These are phyloP conservation scores for Euclidium syriacum DNA, from an alignment of 345 rosid species.

Conservation along the genomic window DNA sequence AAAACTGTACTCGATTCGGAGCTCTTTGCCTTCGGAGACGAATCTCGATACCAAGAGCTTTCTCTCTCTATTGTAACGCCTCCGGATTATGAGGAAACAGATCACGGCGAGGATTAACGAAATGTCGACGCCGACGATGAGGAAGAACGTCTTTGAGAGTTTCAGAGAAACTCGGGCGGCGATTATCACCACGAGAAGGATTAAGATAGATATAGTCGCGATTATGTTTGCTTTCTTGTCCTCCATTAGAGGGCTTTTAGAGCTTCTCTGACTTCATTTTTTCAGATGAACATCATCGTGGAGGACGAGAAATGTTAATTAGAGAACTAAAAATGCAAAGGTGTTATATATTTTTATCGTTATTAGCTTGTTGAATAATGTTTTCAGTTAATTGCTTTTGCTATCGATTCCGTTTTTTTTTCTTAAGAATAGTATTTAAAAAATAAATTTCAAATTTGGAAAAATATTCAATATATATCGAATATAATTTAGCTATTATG, in stretches of 20 bases:
- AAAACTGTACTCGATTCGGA: slow-evolving; percentile 74
- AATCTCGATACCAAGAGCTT: slow-evolving; percentile 37
- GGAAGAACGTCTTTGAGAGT: slow-evolving; percentile 65
- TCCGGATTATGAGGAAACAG: slow-evolving; percentile 36
- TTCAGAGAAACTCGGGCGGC: slow-evolving; percentile 38
- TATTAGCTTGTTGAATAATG: background rate
- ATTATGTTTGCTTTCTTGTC: slow-evolving; percentile 55
- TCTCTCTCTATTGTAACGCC: slow-evolving; percentile 42
- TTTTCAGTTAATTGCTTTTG: background rate
- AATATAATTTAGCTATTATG: no score
- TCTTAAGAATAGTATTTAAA: background rate
- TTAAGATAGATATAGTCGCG: slow-evolving; percentile 21
- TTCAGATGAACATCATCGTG: background rate
- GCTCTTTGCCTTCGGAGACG: slow-evolving; percentile 62
- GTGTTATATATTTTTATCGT: background rate
- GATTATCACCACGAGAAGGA: slow-evolving; percentile 40
- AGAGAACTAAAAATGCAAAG: background rate
- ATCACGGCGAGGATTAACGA: slow-evolving; percentile 58
- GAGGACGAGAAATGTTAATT: background rate
- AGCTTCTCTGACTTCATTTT: slow-evolving; percentile 18
- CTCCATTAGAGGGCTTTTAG: slow-evolving; percentile 52
- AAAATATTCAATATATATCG: no score
- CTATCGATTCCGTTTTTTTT: background rate
- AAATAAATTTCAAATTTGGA: background rate
- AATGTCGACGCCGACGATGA: slow-evolving; percentile 54